Percentiles rank a stretch among this genome's conserved stretches.
phyloP scores from a whole-genome alignment of 2,329 filamentous ascomycete species.

The Rhynchosporium agropyri region DNA sequence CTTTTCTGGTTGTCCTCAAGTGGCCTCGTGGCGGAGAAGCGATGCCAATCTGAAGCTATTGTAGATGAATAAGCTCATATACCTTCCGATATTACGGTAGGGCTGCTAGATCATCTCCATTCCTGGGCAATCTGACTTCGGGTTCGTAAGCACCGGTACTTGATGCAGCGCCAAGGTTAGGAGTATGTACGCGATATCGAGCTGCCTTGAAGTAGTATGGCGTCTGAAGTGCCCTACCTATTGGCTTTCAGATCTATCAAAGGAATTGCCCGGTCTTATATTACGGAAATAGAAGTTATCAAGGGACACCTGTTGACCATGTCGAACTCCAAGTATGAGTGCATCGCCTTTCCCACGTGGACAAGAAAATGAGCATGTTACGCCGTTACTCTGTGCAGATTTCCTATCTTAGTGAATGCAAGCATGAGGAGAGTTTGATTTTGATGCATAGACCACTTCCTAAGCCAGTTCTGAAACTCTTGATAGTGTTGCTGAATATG shows the following conservation, averaged over 20 bases:
- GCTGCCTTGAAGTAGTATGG: slow-evolving; percentile 4
- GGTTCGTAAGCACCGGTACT: slow-evolving; percentile 2
- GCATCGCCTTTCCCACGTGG: background rate
- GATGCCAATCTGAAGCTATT: slow-evolving; percentile 2
- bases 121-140: background rate
- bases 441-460: background rate
- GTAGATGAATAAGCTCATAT: slow-evolving; percentile 9
- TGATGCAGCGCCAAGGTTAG: background rate
- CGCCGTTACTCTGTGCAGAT: background rate
- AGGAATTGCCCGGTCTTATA: background rate
- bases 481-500: no score
- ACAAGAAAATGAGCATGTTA: background rate
- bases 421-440: no score
- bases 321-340: background rate
- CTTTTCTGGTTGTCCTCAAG: background rate
- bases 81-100: background rate
- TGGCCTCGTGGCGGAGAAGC: background rate
- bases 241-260: background rate
- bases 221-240: background rate
- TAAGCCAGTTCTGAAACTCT: background rate
- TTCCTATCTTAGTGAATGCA: background rate
- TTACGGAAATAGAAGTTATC: background rate
- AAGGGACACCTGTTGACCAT: background rate
- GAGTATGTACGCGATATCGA: background rate
- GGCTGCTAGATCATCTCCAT: background rate